Conservation (phyloP, 2,329 filamentous ascomycete species). For the Clonostachys rosea region DNA sequence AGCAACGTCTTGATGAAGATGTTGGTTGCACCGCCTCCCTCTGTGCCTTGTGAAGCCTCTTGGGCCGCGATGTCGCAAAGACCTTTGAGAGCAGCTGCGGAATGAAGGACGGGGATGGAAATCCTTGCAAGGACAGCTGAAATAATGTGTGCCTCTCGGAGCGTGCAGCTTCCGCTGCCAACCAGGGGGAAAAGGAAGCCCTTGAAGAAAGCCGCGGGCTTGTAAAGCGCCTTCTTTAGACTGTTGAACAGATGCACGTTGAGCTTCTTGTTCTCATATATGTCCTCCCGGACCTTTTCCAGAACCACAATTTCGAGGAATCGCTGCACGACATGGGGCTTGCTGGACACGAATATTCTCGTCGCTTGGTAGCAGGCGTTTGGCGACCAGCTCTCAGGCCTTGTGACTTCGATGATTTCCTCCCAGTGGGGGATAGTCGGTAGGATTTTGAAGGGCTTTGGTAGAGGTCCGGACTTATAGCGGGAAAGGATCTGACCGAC, state of each 20-base stretch:
- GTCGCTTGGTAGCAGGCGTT: slow-evolving; percentile 85
- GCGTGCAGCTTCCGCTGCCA: slow-evolving; percentile 77
- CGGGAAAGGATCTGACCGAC: slow-evolving; percentile 84
- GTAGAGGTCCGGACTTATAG: slow-evolving; percentile 94
- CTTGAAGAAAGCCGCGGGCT: slow-evolving; percentile 95
- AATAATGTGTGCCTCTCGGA: slow-evolving; percentile 89
- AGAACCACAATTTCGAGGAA: slow-evolving; percentile 87
- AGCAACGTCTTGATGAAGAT: slow-evolving; percentile 90
- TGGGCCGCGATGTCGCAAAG: slow-evolving; percentile 93
- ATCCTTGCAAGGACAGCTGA: slow-evolving; percentile 80
- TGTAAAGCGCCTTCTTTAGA: slow-evolving; percentile 88
- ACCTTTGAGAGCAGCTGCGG: slow-evolving; percentile 83
- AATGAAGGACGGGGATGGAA: slow-evolving; percentile 86
- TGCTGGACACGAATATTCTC: slow-evolving; percentile 84
- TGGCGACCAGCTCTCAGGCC: slow-evolving; percentile 68
- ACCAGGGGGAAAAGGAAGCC: slow-evolving; percentile 91
- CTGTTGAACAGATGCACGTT: slow-evolving; percentile 93
- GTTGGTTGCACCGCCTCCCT: slow-evolving; percentile 88
- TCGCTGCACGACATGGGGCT: slow-evolving; percentile 72
- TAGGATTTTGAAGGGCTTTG: slow-evolving; percentile 96
- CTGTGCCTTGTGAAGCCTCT: slow-evolving; percentile 76
- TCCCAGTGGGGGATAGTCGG: slow-evolving; percentile 90
- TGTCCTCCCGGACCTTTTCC: slow-evolving; percentile 88
- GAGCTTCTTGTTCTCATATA: slow-evolving; percentile 88
- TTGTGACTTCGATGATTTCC: slow-evolving; percentile 78